phyloP scores from a whole-genome alignment of 169 alveolate species.

The Plasmodium sp. region DNA sequence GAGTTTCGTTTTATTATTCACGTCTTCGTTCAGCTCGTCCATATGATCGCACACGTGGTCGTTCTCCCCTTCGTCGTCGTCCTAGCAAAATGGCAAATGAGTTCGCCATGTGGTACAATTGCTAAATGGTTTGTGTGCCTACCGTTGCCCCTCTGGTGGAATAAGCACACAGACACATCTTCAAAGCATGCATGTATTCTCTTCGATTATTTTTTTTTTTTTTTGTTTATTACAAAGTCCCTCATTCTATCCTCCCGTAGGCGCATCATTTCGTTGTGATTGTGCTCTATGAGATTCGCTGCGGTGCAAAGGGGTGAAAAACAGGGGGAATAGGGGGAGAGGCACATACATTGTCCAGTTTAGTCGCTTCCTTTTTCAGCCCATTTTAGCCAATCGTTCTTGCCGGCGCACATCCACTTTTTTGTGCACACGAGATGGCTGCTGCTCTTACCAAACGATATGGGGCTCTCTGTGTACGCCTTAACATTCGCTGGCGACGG shows the following conservation, averaged over 20 bases:
- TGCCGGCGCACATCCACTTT: not conserved
- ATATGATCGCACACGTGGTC: not conserved
- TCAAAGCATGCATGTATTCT: not conserved
- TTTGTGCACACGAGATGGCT: not conserved
- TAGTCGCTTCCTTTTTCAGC: not conserved
- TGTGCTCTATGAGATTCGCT: conserved; percentile 49
- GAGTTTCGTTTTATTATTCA: conserved; percentile 9
- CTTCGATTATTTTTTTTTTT: conserved; percentile 10
- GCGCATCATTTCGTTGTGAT: conserved; percentile 60
- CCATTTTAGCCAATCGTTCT: not conserved
- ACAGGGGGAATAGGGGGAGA: not conserved
- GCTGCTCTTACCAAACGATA: conserved; percentile 46
- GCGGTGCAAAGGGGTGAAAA: not conserved
- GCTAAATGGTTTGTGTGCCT: not conserved
- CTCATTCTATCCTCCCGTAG: conserved; percentile 30
- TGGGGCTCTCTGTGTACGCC: conserved; percentile 73
- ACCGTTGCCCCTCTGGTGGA: not conserved
- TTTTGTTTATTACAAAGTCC: conserved; percentile 18
- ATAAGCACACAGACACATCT: not conserved
- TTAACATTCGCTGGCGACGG: conserved; percentile 68
- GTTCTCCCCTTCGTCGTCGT: not conserved
- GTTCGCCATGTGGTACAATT: not conserved
- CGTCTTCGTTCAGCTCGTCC: not conserved
- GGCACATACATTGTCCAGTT: not conserved
- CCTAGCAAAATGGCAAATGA: not conserved